These are phyloP conservation scores for Penstemon newberryi DNA, from an alignment of 257 asterid genomes.

Conservation along the genomic window DNA sequence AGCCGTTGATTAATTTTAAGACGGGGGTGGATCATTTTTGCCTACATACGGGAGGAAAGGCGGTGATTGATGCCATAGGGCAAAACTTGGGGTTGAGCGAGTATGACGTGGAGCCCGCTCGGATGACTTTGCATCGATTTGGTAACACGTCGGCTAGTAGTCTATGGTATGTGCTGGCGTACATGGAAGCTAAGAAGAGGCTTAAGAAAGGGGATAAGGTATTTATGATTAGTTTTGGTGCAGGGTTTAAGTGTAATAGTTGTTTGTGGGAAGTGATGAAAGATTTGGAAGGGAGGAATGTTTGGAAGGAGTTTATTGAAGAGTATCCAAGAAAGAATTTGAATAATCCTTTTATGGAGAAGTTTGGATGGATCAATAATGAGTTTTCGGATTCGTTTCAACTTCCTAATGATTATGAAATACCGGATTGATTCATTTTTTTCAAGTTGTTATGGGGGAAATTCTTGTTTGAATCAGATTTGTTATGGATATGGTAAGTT, in stretches of 20 bases:
- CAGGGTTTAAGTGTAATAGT: constrained; percentile 95
- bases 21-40: constrained; percentile 87
- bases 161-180: constrained; percentile 84
- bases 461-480: neutral
- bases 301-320: constrained; percentile 61
- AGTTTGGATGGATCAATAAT: constrained; percentile 72
- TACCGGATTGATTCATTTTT: constrained; percentile 41
- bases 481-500: neutral
- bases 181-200: constrained; percentile 84
- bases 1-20: constrained; percentile 57
- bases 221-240: constrained; percentile 89
- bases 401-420: constrained; percentile 65
- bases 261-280: constrained; percentile 83
- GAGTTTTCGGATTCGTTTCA: constrained; percentile 59
- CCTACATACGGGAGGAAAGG: constrained; percentile 92
- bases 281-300: constrained; percentile 61
- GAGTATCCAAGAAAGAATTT: constrained; percentile 56
- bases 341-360: constrained; percentile 72
- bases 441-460: neutral
- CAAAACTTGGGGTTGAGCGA: constrained; percentile 50
- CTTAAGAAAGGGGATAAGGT: constrained; percentile 70
- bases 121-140: constrained; percentile 92
- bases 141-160: constrained; percentile 97
- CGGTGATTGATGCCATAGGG: constrained; percentile 78
- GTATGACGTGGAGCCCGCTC: constrained; percentile 83